Base-by-base conservation (phyloP, 2,329 filamentous ascomycete genomes). In the Epichloe aotearoae region DNA sequence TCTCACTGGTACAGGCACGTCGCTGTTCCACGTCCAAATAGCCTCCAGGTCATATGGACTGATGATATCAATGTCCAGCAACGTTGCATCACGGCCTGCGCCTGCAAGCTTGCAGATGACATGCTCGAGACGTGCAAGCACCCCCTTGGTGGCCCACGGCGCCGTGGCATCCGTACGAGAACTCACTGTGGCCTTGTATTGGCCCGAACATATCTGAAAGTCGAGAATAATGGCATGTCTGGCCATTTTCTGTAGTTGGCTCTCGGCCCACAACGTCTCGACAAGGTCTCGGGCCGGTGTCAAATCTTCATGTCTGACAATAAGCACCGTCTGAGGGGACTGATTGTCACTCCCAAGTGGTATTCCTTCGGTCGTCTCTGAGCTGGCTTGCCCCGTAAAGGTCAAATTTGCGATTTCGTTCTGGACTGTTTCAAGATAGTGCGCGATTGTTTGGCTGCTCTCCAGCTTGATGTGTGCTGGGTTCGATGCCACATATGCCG, bases 21-120 rank as follows among this genome's bases (percentile, higher is more conserved):
- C 58, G 17, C 65, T 61, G 56, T 75, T 75, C 72, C 73, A 75
- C 19, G 55, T 54, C 70, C 72, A 74, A 46, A 77, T 59, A 53
- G 71, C 69, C 14, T 69, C 62, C 17, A 74, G 57, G 52, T 75
- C 69, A 17, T 47, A 2, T 0, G 43, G 30, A 1, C 30, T 34
- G 10, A 33, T 30, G 2, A 46, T 36, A 1, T 17, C 43, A 17
- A 46, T 36, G 11, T 6, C 15, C 34, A 37, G 34, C 34, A 37
- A 37, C 34, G 23, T 12, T 6, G 34, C 15, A 15, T 37, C 12
- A 37, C 11, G 11, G 15, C 12, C 11, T 37, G 34, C 34, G 2
- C 34, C 34, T 12, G 15, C 34, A 1, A 37, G 11, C 34, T 37
- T 12, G 34, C 34, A 4, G 11, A 37, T 15, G 34, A 37, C 34